phyloP scores from a whole-genome alignment of 441 rosid species.

The Raphanus hybrid region DNA sequence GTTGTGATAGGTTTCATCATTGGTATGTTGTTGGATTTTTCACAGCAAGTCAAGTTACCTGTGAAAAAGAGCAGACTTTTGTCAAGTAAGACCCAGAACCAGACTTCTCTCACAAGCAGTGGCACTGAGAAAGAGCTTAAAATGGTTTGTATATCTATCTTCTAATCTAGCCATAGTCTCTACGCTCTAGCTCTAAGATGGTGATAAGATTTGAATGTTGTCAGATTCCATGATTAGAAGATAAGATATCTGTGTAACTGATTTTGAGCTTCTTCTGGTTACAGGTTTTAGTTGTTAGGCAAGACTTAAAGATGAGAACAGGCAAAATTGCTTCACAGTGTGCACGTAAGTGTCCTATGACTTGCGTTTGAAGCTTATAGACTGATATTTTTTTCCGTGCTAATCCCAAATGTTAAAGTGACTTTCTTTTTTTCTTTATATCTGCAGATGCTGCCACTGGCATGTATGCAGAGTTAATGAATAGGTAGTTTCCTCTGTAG shows the following conservation, averaged over 20 bases:
- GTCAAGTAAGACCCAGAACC: conserved; percentile 54
- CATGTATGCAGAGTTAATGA: conserved; percentile 79
- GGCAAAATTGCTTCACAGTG: conserved; percentile 95
- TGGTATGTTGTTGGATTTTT: conserved; percentile 75
- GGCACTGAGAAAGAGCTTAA: conserved; percentile 76
- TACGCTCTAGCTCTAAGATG: background rate
- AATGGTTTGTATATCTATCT: conserved; percentile 55
- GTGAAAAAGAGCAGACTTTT: conserved; percentile 55
- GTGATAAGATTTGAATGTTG: background rate
- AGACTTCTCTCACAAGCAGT: conserved; percentile 42
- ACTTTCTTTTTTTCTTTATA: background rate
- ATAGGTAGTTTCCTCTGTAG: conserved; percentile 53
- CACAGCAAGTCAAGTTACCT: conserved; percentile 49
- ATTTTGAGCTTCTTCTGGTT: conserved; percentile 31
- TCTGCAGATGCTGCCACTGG: conserved; percentile 92
- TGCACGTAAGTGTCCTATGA: conserved; percentile 67
- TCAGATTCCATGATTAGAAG: background rate
- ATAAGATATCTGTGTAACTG: background rate
- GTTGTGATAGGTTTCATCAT: conserved; percentile 82
- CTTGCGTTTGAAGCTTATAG: background rate
- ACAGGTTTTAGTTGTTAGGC: conserved; percentile 90
- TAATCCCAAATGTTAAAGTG: conserved; percentile 10
- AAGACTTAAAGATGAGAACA: conserved; percentile 88
- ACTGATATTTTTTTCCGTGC: background rate
- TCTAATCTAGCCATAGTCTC: background rate